These are phyloP conservation scores for Coelastrella sp. DNA, from an alignment of 139 green algal species.

Conservation along the genomic window DNA sequence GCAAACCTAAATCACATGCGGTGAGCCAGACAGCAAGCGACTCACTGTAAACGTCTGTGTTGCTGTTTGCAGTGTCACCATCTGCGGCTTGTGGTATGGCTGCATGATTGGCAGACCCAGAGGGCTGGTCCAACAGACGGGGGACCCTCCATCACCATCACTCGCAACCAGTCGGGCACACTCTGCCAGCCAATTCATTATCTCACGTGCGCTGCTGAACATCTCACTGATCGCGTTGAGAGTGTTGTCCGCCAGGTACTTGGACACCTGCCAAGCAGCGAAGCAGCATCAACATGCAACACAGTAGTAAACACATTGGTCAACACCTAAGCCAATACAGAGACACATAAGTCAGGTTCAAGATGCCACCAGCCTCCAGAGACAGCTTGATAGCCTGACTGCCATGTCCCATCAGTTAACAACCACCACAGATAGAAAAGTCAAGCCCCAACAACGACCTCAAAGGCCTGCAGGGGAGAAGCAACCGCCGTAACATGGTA, in stretches of 20 bases:
- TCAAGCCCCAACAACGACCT: no score
- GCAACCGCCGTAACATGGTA: no score
- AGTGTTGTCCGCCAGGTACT: constrained; percentile 83
- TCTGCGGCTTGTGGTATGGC: constrained; percentile 79
- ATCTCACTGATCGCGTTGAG: constrained; percentile 84
- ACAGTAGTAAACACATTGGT: not conserved
- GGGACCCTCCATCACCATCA: constrained; percentile 44
- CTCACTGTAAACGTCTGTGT: constrained; percentile 37
- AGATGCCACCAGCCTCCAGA: no score
- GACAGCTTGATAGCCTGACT: no score
- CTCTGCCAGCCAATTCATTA: constrained; percentile 92
- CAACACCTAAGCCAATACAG: not conserved
- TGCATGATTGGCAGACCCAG: constrained; percentile 94
- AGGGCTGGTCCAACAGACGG: constrained; percentile 89
- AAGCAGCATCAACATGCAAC: not conserved
- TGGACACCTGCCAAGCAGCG: constrained; percentile 55
- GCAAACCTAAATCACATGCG: not conserved
- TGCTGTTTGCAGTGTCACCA: constrained; percentile 39
- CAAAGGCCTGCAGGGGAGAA: no score
- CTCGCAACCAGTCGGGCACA: constrained; percentile 74
- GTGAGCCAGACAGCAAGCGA: not conserved
- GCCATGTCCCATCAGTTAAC: no score
- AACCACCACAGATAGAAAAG: no score
- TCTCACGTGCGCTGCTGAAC: constrained; percentile 84
- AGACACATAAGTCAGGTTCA: no score